Evolutionary conservation across 495 filamentous ascomycete species (phyloP), one percentile per base, ranked within the genome.

Genomic region (Talaromyces liani): DNA sequence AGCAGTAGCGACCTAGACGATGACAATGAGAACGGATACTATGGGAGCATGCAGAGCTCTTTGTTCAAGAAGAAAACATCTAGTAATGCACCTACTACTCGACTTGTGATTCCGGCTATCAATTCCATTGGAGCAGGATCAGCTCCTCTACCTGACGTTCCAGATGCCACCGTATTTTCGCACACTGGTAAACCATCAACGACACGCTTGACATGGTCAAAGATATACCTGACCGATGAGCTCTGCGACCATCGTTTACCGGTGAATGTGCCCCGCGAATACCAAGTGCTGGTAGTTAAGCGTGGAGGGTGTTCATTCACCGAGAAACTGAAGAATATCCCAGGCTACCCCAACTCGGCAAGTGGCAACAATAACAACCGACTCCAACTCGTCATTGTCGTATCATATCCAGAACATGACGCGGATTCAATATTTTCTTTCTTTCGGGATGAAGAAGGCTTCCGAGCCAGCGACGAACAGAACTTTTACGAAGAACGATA

Each of bases 271-370:
- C 80, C 84, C 0, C 84, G 84, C 14, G 78, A 76, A n/a, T 81
- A 95, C 72, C 86, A 96, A 65, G 79, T 97, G 16, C 84, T 98
- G 63, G 83, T 97, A 27, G 82, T 98, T 64, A 87, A 85, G 34
- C 88, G 94, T 22, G 94, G 94, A 20, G 87, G 85, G 3, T 98
- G 94, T 75, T 88, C 80, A 45, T 98, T 98, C 74, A 84, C 82
- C 6, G 79, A 89, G 34, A 98, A 98, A 69, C 77, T 98, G 0
- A 80, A 80, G 25, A 93, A 91, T 66, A 91, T 98, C 41, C 91
- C 94, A 12, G 84, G 86, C 9, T 92, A 84, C 70, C 76, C 86
- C 12, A 89, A 91, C 0, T 79, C 78, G 0, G 27, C 16, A 36
- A 31, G 80, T 3, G 65, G 66, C 7, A 76, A 84, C 16, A 25